A percentile compares a stretch with the other conserved stretches of the same genome.
Conservation (phyloP, 2,329 filamentous ascomycete genomes). For the Aspergillus aculeatinus region DNA sequence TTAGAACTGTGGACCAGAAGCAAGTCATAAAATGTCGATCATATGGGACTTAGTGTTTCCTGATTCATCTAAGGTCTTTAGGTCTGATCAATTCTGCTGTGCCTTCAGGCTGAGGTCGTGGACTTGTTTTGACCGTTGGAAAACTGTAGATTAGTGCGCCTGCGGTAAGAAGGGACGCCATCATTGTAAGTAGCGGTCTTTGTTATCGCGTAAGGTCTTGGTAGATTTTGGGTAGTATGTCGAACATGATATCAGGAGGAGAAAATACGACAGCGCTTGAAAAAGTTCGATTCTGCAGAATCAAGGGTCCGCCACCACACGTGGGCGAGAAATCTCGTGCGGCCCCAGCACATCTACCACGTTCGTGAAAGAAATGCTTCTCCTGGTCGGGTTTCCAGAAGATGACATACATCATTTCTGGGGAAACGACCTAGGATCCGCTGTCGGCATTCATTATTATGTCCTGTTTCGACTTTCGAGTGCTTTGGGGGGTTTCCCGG, state of each 20-base stretch:
- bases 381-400: neutral
- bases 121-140: neutral
- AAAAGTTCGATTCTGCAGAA: neutral
- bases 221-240: neutral
- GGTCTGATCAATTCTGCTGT: neutral
- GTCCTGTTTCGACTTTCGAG: neutral
- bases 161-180: neutral
- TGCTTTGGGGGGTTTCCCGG: neutral
- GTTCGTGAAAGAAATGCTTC: neutral
- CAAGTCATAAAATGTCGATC: neutral
- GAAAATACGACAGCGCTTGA: neutral
- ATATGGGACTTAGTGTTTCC: neutral
- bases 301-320: neutral
- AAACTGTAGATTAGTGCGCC: neutral
- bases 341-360: neutral
- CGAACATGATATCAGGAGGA: no score
- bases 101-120: neutral
- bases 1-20: neutral
- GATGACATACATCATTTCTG: slow-evolving; percentile 2
- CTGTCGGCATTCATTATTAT: neutral
- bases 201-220: neutral
- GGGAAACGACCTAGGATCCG: neutral
- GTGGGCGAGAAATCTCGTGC: neutral
- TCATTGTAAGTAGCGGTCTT: neutral
- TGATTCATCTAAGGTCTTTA: neutral